Evolutionary conservation across 2,329 filamentous ascomycete species (phyloP), one percentile per base, ranked within the genome.

Genomic region (Fusarium zealandicum): DNA sequence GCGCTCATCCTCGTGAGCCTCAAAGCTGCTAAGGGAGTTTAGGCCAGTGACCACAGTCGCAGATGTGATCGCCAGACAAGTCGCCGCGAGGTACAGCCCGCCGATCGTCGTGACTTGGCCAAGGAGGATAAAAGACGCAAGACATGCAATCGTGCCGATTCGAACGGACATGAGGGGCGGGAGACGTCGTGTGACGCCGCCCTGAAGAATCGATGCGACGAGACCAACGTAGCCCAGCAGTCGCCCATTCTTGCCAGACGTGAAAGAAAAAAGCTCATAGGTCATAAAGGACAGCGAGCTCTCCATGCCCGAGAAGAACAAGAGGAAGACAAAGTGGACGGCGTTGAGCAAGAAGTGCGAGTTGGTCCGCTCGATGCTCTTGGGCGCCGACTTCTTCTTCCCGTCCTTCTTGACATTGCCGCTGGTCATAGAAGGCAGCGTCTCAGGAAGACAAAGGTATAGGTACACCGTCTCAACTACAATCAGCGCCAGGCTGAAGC

Each of bases 261-360:
- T 85, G 71, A 95, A 96, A 8, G 84, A 83, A 73, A 98, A 98
- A 37, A 99, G 84, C 46, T 96, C 93, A 68, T 95, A 96, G 0
- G 93, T 98, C 86, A 99, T 93, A 73, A 99, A 99, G 0, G 95
- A 93, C 3, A 99, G 83, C 1, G 92, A 96, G 74, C 96, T 98
- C 72, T 99, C 95, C 89, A 99, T 93, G 56, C 95, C 95, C 2
- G 92, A 96, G 76, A 99, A 99, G 76, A 96, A 96, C 11, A 99
- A 86, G 54, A 99, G 86, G 74, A 99, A 99, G 39, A 88, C 77
- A 69, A 98, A 89, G 74, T 99, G 95, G 0, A 91, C 87, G 2
- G 88, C 76, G 71, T 97, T 97, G 39, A 99, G 85, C 11, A 96
- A 72, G 25, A 85, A 76, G 64, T 95, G 92, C 4, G 89, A 92